phyloP scores from a whole-genome alignment of 108 stramenopile species.

The Cyclotella sp. region DNA sequence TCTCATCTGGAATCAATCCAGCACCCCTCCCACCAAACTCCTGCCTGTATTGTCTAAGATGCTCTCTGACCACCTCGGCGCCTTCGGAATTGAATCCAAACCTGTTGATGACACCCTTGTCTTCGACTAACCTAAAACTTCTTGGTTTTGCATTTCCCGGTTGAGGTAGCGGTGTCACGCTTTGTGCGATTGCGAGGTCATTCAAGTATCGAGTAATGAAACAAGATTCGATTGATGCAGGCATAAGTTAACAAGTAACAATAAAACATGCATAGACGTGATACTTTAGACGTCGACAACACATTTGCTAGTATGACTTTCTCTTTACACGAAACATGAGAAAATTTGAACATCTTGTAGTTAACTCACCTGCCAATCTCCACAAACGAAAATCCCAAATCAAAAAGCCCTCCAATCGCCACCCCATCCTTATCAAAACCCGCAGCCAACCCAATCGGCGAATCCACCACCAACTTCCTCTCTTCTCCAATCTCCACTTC shows the following conservation, averaged over 20 bases:
- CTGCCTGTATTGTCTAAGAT: conserved; percentile 60
- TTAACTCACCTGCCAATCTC: conserved; percentile 73
- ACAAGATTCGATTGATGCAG: not conserved
- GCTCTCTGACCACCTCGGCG: conserved; percentile 57
- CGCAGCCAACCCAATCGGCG: conserved; percentile 93
- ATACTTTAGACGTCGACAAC: no score
- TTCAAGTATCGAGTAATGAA: not conserved
- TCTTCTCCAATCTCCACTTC: conserved; percentile 1
- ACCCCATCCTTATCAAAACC: conserved; percentile 96
- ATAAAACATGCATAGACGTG: not conserved
- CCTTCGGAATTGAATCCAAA: conserved; percentile 96
- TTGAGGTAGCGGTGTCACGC: conserved; percentile 91
- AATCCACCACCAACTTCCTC: conserved; percentile 55
- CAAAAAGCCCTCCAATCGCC: conserved; percentile 76
- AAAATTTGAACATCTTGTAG: not conserved
- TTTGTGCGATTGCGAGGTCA: conserved; percentile 14
- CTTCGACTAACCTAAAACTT: conserved; percentile 92
- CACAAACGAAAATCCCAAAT: conserved; percentile 89
- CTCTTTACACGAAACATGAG: not conserved
- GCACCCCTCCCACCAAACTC: conserved; percentile 73
- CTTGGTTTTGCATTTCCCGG: conserved; percentile 96
- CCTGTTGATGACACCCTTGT: conserved; percentile 93
- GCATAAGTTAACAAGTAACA: not conserved
- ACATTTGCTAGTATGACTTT: no score
- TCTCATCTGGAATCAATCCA: conserved; percentile 6